Conservation (phyloP, 306 rosid species). For the Betula pendula region DNA sequence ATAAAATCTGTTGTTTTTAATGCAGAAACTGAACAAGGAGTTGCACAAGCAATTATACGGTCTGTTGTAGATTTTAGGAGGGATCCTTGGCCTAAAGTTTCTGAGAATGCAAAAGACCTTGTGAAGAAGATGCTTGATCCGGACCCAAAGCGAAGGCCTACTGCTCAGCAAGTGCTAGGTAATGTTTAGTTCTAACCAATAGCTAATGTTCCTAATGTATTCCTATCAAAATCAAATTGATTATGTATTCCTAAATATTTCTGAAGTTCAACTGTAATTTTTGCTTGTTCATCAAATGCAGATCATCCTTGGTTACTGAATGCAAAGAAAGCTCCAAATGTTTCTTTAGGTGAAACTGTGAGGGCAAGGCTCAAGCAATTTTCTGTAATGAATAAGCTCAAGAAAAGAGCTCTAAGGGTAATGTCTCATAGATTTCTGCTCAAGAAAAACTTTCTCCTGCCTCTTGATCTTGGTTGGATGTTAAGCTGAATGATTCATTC, state of each 20-base stretch:
- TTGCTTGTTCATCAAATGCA: conserved; percentile 43
- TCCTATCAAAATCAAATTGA: conserved; percentile 1
- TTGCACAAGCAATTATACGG: conserved; percentile 93
- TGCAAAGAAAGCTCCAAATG: conserved; percentile 92
- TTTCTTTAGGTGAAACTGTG: conserved; percentile 91
- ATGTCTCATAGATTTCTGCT: conserved; percentile 25
- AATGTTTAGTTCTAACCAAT: conserved; percentile 27
- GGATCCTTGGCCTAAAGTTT: conserved; percentile 98
- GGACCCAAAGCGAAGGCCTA: conserved; percentile 72
- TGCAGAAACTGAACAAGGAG: conserved; percentile 99
- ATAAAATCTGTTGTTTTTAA: conserved; percentile 13
- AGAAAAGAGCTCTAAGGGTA: conserved; percentile 97
- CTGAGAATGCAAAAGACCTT: conserved; percentile 95
- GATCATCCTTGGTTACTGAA: conserved; percentile 95
- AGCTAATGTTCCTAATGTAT: background rate
- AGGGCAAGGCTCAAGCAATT: conserved; percentile 93
- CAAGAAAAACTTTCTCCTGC: conserved; percentile 9
- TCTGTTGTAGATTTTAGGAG: conserved; percentile 84
- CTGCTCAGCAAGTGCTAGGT: conserved; percentile 93
- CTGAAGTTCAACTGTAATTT: conserved; percentile 7
- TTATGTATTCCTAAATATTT: background rate
- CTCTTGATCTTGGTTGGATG: conserved; percentile 10
- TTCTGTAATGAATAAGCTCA: conserved; percentile 97
- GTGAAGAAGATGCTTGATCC: conserved; percentile 97
- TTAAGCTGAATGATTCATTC: conserved; percentile 17